These are phyloP conservation scores for Talaromyces verruculosus DNA, from an alignment of 2,329 filamentous ascomycete species.

Conservation along the genomic window DNA sequence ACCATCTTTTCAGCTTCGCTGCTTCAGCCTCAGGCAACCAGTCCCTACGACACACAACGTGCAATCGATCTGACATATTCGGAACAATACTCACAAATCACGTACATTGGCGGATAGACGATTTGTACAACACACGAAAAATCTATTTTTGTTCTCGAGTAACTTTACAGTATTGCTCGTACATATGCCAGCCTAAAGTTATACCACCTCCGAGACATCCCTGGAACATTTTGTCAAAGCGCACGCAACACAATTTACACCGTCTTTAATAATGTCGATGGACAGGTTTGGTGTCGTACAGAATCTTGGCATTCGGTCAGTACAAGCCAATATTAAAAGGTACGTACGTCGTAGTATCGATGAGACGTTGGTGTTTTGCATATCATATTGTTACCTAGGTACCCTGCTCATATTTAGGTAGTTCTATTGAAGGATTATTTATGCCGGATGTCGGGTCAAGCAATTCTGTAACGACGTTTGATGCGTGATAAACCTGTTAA, in stretches of 20 bases:
- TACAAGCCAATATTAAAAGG: not conserved
- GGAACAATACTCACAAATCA: not conserved
- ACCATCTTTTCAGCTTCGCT: not conserved
- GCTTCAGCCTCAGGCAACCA: not conserved
- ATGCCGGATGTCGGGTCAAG: not conserved
- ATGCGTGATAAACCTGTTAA: not conserved
- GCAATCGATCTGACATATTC: not conserved
- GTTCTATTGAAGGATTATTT: not conserved
- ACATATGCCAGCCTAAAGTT: not conserved
- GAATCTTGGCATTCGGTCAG: not conserved
- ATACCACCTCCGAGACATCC: slow-evolving; percentile 1
- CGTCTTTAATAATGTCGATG: not conserved
- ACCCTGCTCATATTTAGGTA: not conserved
- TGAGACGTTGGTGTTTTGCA: not conserved
- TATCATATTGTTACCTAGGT: not conserved
- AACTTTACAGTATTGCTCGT: not conserved
- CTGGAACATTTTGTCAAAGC: not conserved
- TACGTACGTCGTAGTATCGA: not conserved
- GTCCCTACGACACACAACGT: not conserved
- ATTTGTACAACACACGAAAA: slow-evolving; percentile 1
- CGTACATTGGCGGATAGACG: not conserved
- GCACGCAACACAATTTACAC: not conserved
- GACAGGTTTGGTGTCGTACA: not conserved
- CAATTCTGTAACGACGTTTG: not conserved
- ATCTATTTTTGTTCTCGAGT: not conserved